A percentile compares a stretch with the other conserved stretches of the same genome.
Conservation (phyloP, 1,284 basidiomycete genomes). For the Agroathelia rolfsii region DNA sequence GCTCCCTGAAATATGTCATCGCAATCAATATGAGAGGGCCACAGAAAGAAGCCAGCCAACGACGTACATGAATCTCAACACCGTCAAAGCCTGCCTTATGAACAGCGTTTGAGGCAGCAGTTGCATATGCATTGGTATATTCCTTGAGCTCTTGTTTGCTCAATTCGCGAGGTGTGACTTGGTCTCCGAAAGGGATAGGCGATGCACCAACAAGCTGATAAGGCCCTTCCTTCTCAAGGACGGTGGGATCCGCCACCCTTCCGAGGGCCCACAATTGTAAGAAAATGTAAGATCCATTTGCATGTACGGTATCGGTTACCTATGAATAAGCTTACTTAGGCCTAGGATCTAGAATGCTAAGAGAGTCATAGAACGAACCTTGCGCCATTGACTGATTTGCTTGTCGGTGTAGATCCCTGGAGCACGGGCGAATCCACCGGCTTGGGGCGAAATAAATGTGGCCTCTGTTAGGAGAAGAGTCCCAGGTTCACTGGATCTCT, state of each 20-base stretch:
- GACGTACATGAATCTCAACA: slow-evolving; percentile 15
- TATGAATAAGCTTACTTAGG: no score
- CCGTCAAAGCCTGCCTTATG: slow-evolving; percentile 21
- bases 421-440: slow-evolving; percentile 15
- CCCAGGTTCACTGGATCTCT: slow-evolving; percentile 18
- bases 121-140: slow-evolving; percentile 17
- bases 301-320: slow-evolving; percentile 27
- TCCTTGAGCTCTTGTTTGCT: slow-evolving; percentile 19
- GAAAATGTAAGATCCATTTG: slow-evolving; percentile 34
- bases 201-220: slow-evolving; percentile 27
- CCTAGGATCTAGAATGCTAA: not conserved
- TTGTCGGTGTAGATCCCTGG: slow-evolving; percentile 19
- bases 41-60: no score
- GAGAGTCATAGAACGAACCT: slow-evolving; percentile 8
- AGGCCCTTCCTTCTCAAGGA: slow-evolving; percentile 19
- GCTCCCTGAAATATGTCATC: slow-evolving; percentile 20
- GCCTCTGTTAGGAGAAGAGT: slow-evolving; percentile 24
- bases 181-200: slow-evolving; percentile 28
- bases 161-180: slow-evolving; percentile 17
- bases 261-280: slow-evolving; percentile 43
- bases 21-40: no score
- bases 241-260: slow-evolving; percentile 23
- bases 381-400: slow-evolving; percentile 21
- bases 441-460: slow-evolving; percentile 20
- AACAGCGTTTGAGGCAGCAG: slow-evolving; percentile 21